Evolutionary conservation across 148 eudicot genomes (phyloP).

Genomic region (Arbutus unedo): DNA sequence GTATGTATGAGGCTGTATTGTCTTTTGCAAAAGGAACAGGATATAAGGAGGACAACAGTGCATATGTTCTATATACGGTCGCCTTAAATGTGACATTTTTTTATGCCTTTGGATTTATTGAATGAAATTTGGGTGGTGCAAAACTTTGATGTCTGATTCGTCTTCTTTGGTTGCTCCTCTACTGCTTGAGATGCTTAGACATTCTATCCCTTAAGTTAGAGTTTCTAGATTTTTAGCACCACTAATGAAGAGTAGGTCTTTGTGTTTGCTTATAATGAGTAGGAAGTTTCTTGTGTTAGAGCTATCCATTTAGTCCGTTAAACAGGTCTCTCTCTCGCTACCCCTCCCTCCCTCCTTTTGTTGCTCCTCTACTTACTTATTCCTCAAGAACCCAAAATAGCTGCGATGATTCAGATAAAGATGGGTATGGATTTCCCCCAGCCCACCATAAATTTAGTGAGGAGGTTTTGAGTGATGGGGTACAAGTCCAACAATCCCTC

Average conservation of each 20-base stretch:
- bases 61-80: neutral
- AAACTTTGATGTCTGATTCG: neutral
- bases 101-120: neutral
- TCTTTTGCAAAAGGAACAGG: neutral
- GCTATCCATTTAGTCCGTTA: too few species aligned
- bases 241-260: neutral
- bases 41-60: neutral
- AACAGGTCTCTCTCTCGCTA: neutral
- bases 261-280: neutral
- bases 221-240: neutral
- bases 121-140: neutral
- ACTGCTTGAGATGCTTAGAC: neutral
- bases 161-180: neutral
- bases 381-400: conserved; percentile 40
- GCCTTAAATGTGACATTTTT: neutral
- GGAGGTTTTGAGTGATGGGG: conserved; percentile 2
- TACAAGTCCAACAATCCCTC: conserved; percentile 4
- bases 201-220: neutral
- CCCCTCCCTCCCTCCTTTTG: too few species aligned
- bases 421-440: conserved; percentile 16
- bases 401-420: too few species aligned
- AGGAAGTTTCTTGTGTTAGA: neutral
- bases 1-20: too few species aligned
- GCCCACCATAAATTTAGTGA: conserved; percentile 21
- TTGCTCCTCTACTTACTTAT: conserved; percentile 51